A percentile compares a stretch with the other conserved stretches of the same genome.
These are phyloP conservation scores for Lycium ferocissimum DNA, from an alignment of 257 asterid genomes.

Conservation along the genomic window DNA sequence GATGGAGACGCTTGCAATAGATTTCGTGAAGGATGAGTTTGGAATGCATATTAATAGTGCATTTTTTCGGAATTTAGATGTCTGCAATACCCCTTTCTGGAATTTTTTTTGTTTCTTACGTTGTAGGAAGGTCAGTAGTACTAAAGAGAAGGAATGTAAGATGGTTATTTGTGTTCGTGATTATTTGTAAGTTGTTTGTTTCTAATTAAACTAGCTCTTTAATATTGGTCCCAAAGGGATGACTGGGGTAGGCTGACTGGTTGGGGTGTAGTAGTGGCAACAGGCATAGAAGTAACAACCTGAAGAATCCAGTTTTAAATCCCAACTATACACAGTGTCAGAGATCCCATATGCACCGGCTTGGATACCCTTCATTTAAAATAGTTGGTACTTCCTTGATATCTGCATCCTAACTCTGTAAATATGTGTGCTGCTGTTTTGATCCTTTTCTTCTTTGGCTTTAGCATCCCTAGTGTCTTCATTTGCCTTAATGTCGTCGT, in stretches of 20 bases:
- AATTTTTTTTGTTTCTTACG: not conserved
- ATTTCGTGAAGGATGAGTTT: not conserved
- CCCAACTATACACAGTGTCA: not conserved
- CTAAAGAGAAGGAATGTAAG: not conserved
- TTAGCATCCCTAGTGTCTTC: not conserved
- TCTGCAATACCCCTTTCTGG: not conserved
- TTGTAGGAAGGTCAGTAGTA: constrained; percentile 9
- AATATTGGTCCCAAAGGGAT: not conserved
- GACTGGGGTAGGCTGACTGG: constrained; percentile 18
- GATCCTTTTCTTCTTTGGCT: not conserved
- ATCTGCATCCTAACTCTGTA: not conserved
- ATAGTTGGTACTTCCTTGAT: not conserved
- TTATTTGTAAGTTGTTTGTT: constrained; percentile 13
- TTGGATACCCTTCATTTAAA: not conserved
- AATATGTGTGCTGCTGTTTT: not conserved
- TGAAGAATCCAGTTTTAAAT: not conserved
- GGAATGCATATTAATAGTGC: not conserved
- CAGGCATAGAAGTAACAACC: constrained; percentile 20
- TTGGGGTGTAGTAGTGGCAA: not conserved
- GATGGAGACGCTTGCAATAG: not conserved
- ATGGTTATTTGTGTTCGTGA: not conserved
- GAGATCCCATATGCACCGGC: not conserved
- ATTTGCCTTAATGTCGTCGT: not conserved
- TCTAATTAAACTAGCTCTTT: constrained; percentile 10
- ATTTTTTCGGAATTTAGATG: not conserved